phyloP scores from a whole-genome alignment of 1,284 basidiomycete species.

The Marasmius tenuissimus region DNA sequence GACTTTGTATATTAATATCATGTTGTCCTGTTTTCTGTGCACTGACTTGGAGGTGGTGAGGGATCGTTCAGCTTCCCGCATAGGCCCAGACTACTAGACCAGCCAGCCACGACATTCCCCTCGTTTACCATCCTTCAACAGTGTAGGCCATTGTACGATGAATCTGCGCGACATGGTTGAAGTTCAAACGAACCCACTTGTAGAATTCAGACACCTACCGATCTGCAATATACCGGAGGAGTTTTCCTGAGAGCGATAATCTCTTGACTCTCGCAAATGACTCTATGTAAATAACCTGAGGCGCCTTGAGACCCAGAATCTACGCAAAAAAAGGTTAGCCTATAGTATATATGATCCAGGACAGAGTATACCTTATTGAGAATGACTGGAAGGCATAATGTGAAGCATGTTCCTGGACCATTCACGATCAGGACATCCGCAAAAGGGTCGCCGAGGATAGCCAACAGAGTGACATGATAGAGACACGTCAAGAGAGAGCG shows the following conservation, averaged over 20 bases:
- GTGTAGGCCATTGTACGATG: conserved; percentile 83
- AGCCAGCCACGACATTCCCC: conserved; percentile 64
- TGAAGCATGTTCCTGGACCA: conserved; percentile 93
- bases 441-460: conserved; percentile 38
- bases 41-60: neutral
- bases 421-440: conserved; percentile 88
- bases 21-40: neutral
- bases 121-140: conserved; percentile 39
- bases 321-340: conserved; percentile 30
- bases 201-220: conserved; percentile 43
- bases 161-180: conserved; percentile 49
- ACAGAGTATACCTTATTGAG: conserved; percentile 67
- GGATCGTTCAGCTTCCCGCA: neutral
- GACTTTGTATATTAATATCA: neutral
- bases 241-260: conserved; percentile 83
- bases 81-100: conserved; percentile 41
- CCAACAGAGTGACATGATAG: conserved; percentile 54
- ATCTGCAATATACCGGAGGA: conserved; percentile 77
- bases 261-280: conserved; percentile 88
- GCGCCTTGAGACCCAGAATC: conserved; percentile 75
- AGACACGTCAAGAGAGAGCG: conserved; percentile 60
- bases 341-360: conserved; percentile 11
- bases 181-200: neutral
- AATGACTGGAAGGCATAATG: conserved; percentile 74
- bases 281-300: conserved; percentile 88